Evolutionary conservation across 768 basidiomycete genomes (phyloP), one percentile per base, ranked within the genome.

Genomic region (Mycena filopes): DNA sequence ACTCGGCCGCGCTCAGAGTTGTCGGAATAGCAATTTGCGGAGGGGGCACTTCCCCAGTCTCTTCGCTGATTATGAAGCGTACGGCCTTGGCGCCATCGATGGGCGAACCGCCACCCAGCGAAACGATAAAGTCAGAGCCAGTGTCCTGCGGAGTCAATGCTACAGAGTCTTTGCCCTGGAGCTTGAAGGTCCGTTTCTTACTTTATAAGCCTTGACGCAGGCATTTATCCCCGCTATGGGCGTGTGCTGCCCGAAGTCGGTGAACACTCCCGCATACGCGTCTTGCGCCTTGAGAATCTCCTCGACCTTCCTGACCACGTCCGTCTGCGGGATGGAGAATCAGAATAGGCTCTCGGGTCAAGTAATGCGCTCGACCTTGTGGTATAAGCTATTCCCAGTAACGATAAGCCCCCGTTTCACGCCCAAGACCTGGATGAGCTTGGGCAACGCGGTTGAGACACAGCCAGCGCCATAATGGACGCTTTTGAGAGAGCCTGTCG

Each of bases 71-170:
- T 54, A 85, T 82, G 73, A 87, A 89, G 10, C 90, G 73, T 29
- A 94, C 89, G 0, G 87, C 88, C 73, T 95, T 94, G 23, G 90
- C 79, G 2, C 89, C 91, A 73, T 94, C 93, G 62, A 94, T 81
- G 15, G 92, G 91, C 1, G 92, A 93, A 51, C 93, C 93, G 25
- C 93, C 93, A 3, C 93, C 93, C 45, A 94, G 82, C 28, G 90
- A 80, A 41, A 95, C 84, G 68, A 94, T 86, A 23, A 89, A 81
- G 72, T 93, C 88, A 63, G 90, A 90, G 13, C 81, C 81, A 25
- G 82, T 76, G 12, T 86, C 81, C 47, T 81, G 84, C n/a, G n/a
- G n/a, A n/a, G n/a, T n/a, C n/a, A n/a, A n/a, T n/a, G n/a, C n/a
- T n/a, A n/a, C n/a, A n/a, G n/a, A n/a, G n/a, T n/a, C n/a, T n/a